A percentile compares a stretch with the other conserved stretches of the same genome.
Evolutionary conservation across 2,329 filamentous ascomycete genomes (phyloP).

Genomic region (Chalara sp.): DNA sequence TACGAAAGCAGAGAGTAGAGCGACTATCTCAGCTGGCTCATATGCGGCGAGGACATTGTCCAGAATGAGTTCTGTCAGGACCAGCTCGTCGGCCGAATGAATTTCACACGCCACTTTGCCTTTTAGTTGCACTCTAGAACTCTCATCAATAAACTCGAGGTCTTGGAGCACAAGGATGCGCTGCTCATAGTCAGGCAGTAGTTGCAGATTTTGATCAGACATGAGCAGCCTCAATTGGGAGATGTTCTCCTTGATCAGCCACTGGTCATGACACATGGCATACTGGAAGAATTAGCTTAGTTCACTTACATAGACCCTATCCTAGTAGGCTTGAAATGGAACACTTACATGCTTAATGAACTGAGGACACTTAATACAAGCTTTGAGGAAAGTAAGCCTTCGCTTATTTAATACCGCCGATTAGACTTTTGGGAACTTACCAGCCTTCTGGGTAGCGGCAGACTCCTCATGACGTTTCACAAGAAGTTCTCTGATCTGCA

Average conservation of each 20-base stretch:
- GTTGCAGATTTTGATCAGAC: constrained; percentile 92
- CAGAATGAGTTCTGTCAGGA: constrained; percentile 90
- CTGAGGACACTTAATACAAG: constrained; percentile 63
- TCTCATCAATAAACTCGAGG: constrained; percentile 83
- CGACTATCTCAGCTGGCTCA: constrained; percentile 93
- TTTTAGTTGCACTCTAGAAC: constrained; percentile 85
- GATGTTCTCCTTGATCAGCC: constrained; percentile 93
- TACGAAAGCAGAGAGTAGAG: constrained; percentile 86
- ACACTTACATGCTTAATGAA: constrained; percentile 79
- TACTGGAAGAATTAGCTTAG: constrained; percentile 47
- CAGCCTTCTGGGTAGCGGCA: constrained; percentile 51
- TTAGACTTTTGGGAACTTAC: no score
- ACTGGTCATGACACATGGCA: constrained; percentile 93
- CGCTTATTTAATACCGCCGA: no score
- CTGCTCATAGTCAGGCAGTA: constrained; percentile 95
- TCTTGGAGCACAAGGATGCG: constrained; percentile 88
- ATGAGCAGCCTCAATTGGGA: constrained; percentile 78
- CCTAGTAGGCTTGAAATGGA: not conserved
- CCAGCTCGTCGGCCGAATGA: constrained; percentile 92
- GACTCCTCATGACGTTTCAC: constrained; percentile 63
- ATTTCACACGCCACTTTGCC: constrained; percentile 98
- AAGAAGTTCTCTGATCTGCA: constrained; percentile 73
- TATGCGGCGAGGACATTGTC: constrained; percentile 95
- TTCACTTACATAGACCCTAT: not conserved
- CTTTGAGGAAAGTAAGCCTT: constrained; percentile 11